Evolutionary conservation across 192 early-diverging fungal species (phyloP).

Genomic region (Entomortierella chlamydospora): DNA sequence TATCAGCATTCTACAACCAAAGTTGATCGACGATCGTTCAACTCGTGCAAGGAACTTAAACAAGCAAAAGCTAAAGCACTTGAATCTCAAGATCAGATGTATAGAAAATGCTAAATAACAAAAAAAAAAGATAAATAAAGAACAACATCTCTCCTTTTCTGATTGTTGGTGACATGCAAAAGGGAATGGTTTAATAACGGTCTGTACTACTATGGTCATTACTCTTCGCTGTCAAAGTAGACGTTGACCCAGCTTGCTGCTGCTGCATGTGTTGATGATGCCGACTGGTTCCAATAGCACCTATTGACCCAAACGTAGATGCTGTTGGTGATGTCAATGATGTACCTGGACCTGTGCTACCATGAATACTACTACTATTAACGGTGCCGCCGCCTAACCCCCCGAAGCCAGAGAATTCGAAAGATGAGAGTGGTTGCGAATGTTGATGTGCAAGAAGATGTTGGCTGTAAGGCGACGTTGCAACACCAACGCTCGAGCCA

Average conservation of each 20-base stretch:
- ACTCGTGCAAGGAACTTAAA: constrained; percentile 26
- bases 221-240: not conserved
- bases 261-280: no score
- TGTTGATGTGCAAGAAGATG: constrained; percentile 24
- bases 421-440: constrained; percentile 15
- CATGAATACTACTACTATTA: not conserved
- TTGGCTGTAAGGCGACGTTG: constrained; percentile 10
- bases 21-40: constrained; percentile 33
- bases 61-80: constrained; percentile 4
- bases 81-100: not conserved
- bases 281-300: constrained; percentile 30
- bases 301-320: constrained; percentile 17
- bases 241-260: not conserved
- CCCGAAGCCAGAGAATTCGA: constrained; percentile 33
- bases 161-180: not conserved
- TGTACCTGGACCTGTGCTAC: not conserved
- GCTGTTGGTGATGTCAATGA: constrained; percentile 4
- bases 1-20: constrained; percentile 18
- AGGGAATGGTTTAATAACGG: not conserved
- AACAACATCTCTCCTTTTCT: no score
- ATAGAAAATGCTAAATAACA: no score
- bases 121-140: not conserved
- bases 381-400: constrained; percentile 5
- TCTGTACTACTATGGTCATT: not conserved
- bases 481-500: constrained; percentile 16